Evolutionary conservation across 805 yeast species (phyloP).

Genomic region (Wickerhamiella vanderwaltii): DNA sequence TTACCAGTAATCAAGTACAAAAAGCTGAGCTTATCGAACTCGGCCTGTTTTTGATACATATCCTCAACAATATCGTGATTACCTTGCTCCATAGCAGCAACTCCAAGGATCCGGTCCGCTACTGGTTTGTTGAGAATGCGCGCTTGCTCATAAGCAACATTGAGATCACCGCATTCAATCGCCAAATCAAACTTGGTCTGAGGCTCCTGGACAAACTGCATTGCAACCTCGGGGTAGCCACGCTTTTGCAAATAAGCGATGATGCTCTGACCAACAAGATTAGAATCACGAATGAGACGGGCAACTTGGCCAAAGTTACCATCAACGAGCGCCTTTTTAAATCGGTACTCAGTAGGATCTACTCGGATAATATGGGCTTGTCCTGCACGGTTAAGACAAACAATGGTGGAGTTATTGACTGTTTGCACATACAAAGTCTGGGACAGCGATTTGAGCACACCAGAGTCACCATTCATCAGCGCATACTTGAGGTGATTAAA

Average conservation of each 20-base stretch:
- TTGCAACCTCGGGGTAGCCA: slow-evolving; percentile 95
- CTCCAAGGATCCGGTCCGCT: slow-evolving; percentile 72
- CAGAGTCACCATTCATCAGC: slow-evolving; percentile 85
- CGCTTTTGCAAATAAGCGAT: slow-evolving; percentile 87
- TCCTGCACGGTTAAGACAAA: slow-evolving; percentile 75
- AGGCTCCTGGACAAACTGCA: slow-evolving; percentile 92
- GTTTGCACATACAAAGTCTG: slow-evolving; percentile 73
- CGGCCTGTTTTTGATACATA: slow-evolving; percentile 75
- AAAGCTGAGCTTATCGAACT: slow-evolving; percentile 82
- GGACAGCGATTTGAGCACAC: slow-evolving; percentile 85
- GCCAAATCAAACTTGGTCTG: slow-evolving; percentile 94
- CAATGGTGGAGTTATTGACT: slow-evolving; percentile 56
- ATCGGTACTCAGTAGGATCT: slow-evolving; percentile 95
- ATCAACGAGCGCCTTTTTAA: slow-evolving; percentile 83
- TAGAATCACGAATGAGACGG: slow-evolving; percentile 75
- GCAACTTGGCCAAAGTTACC: slow-evolving; percentile 85
- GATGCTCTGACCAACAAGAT: slow-evolving; percentile 92
- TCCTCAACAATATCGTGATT: slow-evolving; percentile 73
- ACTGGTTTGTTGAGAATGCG: slow-evolving; percentile 51
- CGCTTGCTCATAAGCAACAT: slow-evolving; percentile 83
- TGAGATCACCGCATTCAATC: slow-evolving; percentile 80
- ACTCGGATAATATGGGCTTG: slow-evolving; percentile 64
- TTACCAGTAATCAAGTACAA: slow-evolving; percentile 80
- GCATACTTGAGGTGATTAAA: slow-evolving; percentile 92
- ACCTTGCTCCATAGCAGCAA: slow-evolving; percentile 84